These are phyloP conservation scores for Eutypa lata DNA, from an alignment of 2,329 filamentous ascomycete genomes.

Conservation along the genomic window DNA sequence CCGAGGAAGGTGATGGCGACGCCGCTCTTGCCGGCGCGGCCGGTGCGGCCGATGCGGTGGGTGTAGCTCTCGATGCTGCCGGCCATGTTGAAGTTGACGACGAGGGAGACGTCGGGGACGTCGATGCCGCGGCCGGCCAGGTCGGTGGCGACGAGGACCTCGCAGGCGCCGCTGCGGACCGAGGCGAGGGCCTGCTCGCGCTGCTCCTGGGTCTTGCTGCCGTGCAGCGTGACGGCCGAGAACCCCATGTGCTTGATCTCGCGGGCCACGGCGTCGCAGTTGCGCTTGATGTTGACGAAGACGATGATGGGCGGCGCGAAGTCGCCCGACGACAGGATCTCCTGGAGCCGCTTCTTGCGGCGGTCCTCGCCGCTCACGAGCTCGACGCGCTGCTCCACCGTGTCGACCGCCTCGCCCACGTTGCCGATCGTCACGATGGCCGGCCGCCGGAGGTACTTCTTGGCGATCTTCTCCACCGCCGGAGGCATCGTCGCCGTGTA, in stretches of 20 bases:
- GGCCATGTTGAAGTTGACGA: slow-evolving; percentile 99
- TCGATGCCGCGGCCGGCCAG: slow-evolving; percentile 97
- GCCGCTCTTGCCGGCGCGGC: slow-evolving; percentile 95
- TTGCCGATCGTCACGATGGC: slow-evolving; percentile 95
- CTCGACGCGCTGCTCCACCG: slow-evolving; percentile 95
- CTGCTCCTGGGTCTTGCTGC: slow-evolving; percentile 96
- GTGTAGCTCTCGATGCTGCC: slow-evolving; percentile 91
- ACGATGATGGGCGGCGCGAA: slow-evolving; percentile 93
- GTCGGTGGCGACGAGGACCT: slow-evolving; percentile 93
- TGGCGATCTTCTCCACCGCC: slow-evolving; percentile 90
- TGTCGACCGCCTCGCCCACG: slow-evolving; percentile 92
- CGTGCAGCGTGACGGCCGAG: slow-evolving; percentile 85
- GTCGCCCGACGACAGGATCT: slow-evolving; percentile 78
- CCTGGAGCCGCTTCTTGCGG: slow-evolving; percentile 90
- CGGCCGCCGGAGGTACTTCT: slow-evolving; percentile 89
- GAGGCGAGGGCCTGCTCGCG: slow-evolving; percentile 86
- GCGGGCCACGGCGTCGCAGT: slow-evolving; percentile 90
- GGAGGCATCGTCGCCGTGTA: slow-evolving; percentile 98
- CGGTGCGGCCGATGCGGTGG: slow-evolving; percentile 93
- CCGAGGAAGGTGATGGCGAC: slow-evolving; percentile 94
- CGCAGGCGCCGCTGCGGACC: slow-evolving; percentile 75
- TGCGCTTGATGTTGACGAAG: slow-evolving; percentile 99
- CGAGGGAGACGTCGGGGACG: slow-evolving; percentile 87
- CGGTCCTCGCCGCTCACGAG: slow-evolving; percentile 89
- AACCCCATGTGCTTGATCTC: slow-evolving; percentile 95